Conservation (phyloP, 2,329 filamentous ascomycete genomes). For the Achaetomium macrosporum region DNA sequence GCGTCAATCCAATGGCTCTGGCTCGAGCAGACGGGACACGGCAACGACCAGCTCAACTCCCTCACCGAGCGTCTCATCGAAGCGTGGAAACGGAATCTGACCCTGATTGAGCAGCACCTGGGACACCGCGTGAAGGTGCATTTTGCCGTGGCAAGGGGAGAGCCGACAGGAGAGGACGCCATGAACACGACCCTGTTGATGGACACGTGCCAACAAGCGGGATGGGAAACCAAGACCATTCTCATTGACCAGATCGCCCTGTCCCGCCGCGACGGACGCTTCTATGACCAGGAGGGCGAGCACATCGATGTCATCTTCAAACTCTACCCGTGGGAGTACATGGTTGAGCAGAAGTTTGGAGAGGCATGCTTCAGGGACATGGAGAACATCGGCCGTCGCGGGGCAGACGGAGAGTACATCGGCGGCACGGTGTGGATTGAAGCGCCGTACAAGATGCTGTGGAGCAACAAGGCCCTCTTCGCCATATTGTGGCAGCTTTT, state of each 20-base stretch:
- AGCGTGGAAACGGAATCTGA: neutral
- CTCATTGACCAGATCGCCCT: neutral
- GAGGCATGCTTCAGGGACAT: neutral
- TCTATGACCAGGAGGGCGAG: neutral
- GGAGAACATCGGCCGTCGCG: too few relatives aligned
- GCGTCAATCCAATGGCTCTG: slow-evolving; percentile 1
- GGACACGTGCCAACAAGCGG: neutral
- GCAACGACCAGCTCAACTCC: neutral
- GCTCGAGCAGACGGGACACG: neutral
- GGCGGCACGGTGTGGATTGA: neutral
- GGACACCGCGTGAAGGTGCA: neutral
- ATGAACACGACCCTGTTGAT: neutral
- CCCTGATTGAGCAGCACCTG: neutral
- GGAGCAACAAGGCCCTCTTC: slow-evolving; percentile 1
- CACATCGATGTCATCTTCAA: slow-evolving; percentile 4
- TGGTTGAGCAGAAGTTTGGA: neutral
- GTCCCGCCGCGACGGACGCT: neutral
- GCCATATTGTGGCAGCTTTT: neutral
- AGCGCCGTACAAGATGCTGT: slow-evolving; percentile 4
- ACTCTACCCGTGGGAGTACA: slow-evolving; percentile 3
- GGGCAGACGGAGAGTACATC: too few relatives aligned
- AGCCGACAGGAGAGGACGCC: neutral
- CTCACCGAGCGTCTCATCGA: neutral
- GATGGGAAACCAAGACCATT: neutral
- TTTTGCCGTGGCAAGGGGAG: neutral